phyloP scores from a whole-genome alignment of 345 rosid species.

The Litchi chinensis region DNA sequence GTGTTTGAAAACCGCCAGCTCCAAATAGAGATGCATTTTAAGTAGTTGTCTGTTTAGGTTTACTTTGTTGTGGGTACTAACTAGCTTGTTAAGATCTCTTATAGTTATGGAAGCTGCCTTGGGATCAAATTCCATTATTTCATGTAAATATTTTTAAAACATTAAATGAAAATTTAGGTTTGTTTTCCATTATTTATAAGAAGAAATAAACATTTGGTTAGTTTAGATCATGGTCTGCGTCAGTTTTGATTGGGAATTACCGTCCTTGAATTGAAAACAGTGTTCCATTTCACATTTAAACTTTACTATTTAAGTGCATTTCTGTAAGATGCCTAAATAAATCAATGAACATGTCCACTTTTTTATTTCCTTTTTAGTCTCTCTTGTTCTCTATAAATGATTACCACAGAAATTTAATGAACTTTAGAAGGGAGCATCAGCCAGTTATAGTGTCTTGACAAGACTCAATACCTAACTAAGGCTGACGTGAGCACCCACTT shows the following conservation, averaged over 20 bases:
- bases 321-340: background rate
- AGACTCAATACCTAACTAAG: background rate
- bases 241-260: too few species aligned
- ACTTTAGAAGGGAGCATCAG: background rate
- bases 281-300: background rate
- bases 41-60: background rate
- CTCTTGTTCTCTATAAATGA: too few species aligned
- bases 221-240: background rate
- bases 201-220: background rate
- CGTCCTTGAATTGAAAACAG: too few species aligned
- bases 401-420: background rate
- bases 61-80: background rate
- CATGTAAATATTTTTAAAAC: background rate
- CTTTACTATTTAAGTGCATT: background rate
- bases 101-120: background rate
- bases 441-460: background rate
- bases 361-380: background rate
- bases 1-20: too few species aligned
- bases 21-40: background rate
- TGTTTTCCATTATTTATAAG: background rate
- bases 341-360: background rate
- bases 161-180: background rate
- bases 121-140: background rate
- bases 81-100: background rate
- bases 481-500: background rate